Evolutionary conservation across 1,284 basidiomycete genomes (phyloP).

Genomic region (Tausonia pullulans): DNA sequence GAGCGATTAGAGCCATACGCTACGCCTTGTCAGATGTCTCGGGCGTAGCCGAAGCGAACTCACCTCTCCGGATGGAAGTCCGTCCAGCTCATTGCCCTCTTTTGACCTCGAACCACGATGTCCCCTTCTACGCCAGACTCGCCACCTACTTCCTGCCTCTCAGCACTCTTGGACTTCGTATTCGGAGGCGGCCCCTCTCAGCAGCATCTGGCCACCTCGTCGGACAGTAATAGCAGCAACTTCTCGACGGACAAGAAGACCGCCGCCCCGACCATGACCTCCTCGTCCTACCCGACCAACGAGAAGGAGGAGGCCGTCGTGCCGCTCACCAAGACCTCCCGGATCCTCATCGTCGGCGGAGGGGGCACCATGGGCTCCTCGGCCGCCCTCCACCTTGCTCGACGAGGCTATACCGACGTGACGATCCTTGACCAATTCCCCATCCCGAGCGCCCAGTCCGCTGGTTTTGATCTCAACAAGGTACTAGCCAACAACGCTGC

Average conservation of each 20-base stretch:
- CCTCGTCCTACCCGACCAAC: neutral
- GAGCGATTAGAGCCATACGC: too few species aligned
- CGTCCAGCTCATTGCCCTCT: neutral
- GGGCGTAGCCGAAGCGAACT: too few species aligned
- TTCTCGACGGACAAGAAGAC: too few species aligned
- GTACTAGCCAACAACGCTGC: constrained; percentile 6
- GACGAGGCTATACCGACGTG: constrained; percentile 29
- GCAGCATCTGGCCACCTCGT: too few species aligned
- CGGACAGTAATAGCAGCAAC: too few species aligned
- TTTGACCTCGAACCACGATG: neutral
- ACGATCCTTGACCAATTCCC: constrained; percentile 28
- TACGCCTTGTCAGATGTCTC: too few species aligned
- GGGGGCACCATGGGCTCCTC: constrained; percentile 29
- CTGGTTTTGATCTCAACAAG: constrained; percentile 30
- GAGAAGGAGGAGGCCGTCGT: neutral
- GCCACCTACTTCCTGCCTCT: neutral
- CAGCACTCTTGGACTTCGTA: neutral
- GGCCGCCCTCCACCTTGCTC: constrained; percentile 30
- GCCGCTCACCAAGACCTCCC: neutral
- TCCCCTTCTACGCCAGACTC: neutral
- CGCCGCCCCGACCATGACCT: neutral
- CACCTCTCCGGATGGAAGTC: neutral
- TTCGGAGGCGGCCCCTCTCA: neutral
- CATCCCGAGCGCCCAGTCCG: constrained; percentile 27
- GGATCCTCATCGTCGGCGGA: constrained; percentile 29